A percentile compares a stretch with the other conserved stretches of the same genome.
phyloP scores from a whole-genome alignment of 2,329 filamentous ascomycete genomes.

The Diaporthe sp. region DNA sequence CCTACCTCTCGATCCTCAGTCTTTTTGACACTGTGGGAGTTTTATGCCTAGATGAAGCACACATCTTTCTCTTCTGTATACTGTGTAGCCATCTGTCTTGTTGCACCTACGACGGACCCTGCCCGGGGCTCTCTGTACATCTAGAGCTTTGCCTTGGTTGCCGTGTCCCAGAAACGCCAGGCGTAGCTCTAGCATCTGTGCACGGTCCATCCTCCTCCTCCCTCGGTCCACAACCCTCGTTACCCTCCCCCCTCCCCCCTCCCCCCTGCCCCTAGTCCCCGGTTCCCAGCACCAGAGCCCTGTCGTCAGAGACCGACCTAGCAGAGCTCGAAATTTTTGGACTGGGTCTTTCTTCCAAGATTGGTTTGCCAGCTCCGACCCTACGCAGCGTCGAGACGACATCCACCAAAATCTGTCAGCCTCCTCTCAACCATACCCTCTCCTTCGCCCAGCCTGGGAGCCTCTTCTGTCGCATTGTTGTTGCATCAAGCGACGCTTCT shows the following conservation, averaged over 20 bases:
- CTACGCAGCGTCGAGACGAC: slow-evolving; percentile 26
- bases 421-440: slow-evolving; percentile 29
- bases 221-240: slow-evolving; percentile 21
- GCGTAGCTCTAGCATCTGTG: slow-evolving; percentile 12
- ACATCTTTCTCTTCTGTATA: neutral
- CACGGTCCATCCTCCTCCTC: slow-evolving; percentile 12
- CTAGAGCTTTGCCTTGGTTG: neutral
- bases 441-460: slow-evolving; percentile 15
- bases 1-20: neutral
- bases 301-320: slow-evolving; percentile 41
- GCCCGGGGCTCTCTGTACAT: neutral
- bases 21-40: neutral
- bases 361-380: slow-evolving; percentile 32
- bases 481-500: slow-evolving; percentile 6
- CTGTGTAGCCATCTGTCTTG: neutral
- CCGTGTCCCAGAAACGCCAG: neutral
- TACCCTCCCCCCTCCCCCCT: neutral
- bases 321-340: slow-evolving; percentile 42
- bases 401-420: slow-evolving; percentile 34
- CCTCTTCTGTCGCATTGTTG: slow-evolving; percentile 9
- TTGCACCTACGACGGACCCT: neutral
- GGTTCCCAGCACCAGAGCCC: slow-evolving; percentile 25
- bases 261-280: neutral
- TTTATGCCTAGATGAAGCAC: neutral
- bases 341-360: slow-evolving; percentile 32